Percentiles rank a stretch among this genome's conserved stretches.
Conservation (phyloP, 345 rosid species). For the Euphorbia peplus region DNA sequence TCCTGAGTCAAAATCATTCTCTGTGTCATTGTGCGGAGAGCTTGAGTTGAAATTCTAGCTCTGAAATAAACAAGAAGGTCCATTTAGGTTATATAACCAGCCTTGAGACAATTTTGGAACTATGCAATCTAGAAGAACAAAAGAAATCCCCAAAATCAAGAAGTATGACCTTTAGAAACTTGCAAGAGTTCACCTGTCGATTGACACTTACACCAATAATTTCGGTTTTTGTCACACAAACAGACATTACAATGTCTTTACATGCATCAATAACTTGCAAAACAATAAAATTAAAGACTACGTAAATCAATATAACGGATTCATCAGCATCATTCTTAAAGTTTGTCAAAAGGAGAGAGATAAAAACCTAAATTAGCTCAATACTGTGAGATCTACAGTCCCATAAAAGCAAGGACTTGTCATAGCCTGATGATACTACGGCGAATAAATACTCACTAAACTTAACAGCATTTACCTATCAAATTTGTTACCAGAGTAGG, state of each 20-base stretch:
- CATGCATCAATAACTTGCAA: conserved; percentile 74
- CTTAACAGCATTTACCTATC: conserved; percentile 93
- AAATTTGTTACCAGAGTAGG: not conserved
- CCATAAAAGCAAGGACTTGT: conserved; percentile 87
- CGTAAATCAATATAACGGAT: no score
- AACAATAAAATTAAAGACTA: conserved; percentile 3
- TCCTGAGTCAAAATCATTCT: conserved; percentile 97
- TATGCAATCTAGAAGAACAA: no score
- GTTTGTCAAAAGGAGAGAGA: no score
- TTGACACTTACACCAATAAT: conserved; percentile 95
- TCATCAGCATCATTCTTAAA: not conserved
- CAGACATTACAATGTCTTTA: conserved; percentile 91
- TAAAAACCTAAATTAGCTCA: conserved; percentile 84
- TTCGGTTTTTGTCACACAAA: conserved; percentile 84
- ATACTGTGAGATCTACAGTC: conserved; percentile 93
- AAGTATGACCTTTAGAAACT: conserved; percentile 86
- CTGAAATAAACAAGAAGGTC: no score
- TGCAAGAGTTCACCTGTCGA: conserved; percentile 82
- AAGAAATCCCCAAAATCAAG: no score
- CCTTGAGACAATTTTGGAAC: no score
- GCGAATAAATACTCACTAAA: conserved; percentile 78
- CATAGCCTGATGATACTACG: conserved; percentile 91
- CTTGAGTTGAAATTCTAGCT: no score
- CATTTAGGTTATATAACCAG: no score
- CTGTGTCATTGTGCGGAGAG: conserved; percentile 85